phyloP scores from a whole-genome alignment of 306 rosid genomes.

The Vigna unguiculata region DNA sequence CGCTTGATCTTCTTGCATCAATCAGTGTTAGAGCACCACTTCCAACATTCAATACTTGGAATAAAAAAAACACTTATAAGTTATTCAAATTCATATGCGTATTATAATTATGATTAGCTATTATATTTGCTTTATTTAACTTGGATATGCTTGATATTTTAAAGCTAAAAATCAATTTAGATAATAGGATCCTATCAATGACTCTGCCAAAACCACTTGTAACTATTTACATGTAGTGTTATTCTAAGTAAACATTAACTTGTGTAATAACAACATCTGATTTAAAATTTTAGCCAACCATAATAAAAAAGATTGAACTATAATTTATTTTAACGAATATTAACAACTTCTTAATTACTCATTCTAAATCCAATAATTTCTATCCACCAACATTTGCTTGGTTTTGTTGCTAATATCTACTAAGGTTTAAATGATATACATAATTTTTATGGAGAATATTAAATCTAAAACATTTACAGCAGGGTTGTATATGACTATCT shows the following conservation, averaged over 20 bases:
- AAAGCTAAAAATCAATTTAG: not conserved
- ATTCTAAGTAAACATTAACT: not conserved
- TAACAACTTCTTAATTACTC: conserved; percentile 6
- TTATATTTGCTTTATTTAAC: too few relatives aligned
- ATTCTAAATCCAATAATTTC: conserved; percentile 28
- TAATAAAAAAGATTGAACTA: not conserved
- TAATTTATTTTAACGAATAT: not conserved
- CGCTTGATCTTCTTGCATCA: too few relatives aligned
- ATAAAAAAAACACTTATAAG: too few relatives aligned
- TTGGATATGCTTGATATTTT: conserved; percentile 2
- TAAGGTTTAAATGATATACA: not conserved
- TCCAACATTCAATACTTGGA: too few relatives aligned
- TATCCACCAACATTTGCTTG: conserved; percentile 14
- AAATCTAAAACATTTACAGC: conserved; percentile 67
- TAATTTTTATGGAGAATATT: conserved; percentile 21
- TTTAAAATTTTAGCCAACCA: not conserved
- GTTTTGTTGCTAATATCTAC: not conserved
- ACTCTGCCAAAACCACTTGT: not conserved
- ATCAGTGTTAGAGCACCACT: too few relatives aligned
- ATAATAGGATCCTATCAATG: not conserved
- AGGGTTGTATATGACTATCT: conserved; percentile 90
- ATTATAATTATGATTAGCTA: too few relatives aligned
- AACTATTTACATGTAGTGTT: not conserved
- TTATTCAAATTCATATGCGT: too few relatives aligned
- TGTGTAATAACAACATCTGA: not conserved